Evolutionary conservation across 2,329 filamentous ascomycete genomes (phyloP).

Genomic region (Penicillium digitatum): DNA sequence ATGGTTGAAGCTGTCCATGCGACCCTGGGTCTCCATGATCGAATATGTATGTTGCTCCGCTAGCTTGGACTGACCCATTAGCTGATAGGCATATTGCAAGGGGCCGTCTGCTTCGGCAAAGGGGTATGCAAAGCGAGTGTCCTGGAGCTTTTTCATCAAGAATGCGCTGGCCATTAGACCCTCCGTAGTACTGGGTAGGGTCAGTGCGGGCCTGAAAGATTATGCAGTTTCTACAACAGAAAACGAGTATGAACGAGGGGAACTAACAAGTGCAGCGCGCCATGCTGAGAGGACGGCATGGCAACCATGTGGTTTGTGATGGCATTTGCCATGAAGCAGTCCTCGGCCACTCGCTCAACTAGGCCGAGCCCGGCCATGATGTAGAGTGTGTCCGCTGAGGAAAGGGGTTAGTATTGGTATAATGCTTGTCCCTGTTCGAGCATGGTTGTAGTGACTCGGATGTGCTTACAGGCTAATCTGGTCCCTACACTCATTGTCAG

Average conservation of each 20-base stretch:
- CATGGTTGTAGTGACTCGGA: neutral
- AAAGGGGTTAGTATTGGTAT: slow-evolving; percentile 1
- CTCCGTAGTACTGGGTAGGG: slow-evolving; percentile 31
- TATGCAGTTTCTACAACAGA: neutral
- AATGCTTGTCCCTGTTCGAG: neutral
- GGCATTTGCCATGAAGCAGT: slow-evolving; percentile 31
- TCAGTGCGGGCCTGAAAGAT: neutral
- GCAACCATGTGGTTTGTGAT: slow-evolving; percentile 35
- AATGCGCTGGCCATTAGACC: slow-evolving; percentile 36
- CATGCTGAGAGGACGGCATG: slow-evolving; percentile 37
- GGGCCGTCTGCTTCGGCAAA: slow-evolving; percentile 35
- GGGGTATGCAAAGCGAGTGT: slow-evolving; percentile 35
- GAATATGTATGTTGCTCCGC: slow-evolving; percentile 34
- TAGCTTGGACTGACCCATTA: slow-evolving; percentile 30
- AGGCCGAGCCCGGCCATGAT: slow-evolving; percentile 37
- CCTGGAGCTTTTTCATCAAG: slow-evolving; percentile 34
- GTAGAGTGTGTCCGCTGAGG: slow-evolving; percentile 36
- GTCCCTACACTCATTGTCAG: slow-evolving; percentile 5
- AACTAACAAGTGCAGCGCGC: slow-evolving; percentile 37
- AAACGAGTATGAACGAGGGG: neutral
- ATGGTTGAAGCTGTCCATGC: slow-evolving; percentile 40
- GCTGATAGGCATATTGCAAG: slow-evolving; percentile 33
- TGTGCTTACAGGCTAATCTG: slow-evolving; percentile 14
- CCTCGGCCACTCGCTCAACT: slow-evolving; percentile 32
- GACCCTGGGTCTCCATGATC: slow-evolving; percentile 36